Evolutionary conservation across 495 filamentous ascomycete genomes (phyloP).

Genomic region (Aspergillus biplanus): DNA sequence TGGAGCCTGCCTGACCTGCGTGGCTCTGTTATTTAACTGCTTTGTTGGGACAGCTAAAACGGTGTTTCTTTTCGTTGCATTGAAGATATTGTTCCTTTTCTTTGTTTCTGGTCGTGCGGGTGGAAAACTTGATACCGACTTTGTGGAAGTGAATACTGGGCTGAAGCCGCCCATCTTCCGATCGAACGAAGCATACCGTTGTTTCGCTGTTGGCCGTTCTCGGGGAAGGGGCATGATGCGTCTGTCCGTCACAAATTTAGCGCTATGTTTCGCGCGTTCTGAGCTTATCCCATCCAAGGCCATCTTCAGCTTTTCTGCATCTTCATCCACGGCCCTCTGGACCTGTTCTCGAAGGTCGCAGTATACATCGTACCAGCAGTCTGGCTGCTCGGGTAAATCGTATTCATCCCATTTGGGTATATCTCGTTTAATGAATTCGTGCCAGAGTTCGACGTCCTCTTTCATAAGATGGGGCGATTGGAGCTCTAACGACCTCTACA

Average conservation of each 20-base stretch:
- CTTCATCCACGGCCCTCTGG: conserved; percentile 49
- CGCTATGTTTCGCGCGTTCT: conserved; percentile 49
- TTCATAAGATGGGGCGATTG: conserved; percentile 66
- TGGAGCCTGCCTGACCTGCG: conserved; percentile 45
- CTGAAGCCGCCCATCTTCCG: conserved; percentile 33
- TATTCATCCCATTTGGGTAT: conserved; percentile 63
- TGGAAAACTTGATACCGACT: conserved; percentile 21
- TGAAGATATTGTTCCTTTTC: conserved; percentile 46
- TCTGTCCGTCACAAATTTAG: conserved; percentile 46
- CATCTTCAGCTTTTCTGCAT: conserved; percentile 52
- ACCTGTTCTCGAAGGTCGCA: conserved; percentile 48
- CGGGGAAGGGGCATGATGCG: conserved; percentile 30
- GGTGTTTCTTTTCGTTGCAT: conserved; percentile 38
- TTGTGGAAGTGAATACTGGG: conserved; percentile 22
- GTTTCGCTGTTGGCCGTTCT: conserved; percentile 30
- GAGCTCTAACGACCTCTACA: conserved; percentile 60
- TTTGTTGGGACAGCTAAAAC: conserved; percentile 45
- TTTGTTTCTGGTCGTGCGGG: conserved; percentile 25
- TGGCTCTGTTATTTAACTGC: conserved; percentile 40
- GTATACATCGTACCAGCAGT: conserved; percentile 70
- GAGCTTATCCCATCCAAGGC: conserved; percentile 54
- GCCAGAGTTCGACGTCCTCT: conserved; percentile 67
- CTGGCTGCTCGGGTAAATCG: conserved; percentile 57
- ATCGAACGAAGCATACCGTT: conserved; percentile 32
- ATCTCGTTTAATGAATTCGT: conserved; percentile 68